phyloP scores from a whole-genome alignment of 2,329 filamentous ascomycete genomes.

The Colletotrichum gigasporum region DNA sequence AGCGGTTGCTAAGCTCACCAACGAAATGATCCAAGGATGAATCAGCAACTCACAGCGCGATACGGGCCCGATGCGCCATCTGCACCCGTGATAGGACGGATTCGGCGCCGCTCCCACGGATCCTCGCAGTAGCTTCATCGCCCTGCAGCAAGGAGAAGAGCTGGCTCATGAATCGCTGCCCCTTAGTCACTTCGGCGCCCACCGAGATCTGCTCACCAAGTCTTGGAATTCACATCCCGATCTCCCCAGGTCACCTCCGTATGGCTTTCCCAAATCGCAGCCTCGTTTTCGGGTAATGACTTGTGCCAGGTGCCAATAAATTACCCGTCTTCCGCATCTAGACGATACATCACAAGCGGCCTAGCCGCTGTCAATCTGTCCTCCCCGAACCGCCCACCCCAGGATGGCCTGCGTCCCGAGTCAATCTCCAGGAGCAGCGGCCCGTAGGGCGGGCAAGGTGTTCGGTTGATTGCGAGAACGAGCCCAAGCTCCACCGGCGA shows the following conservation, averaged over 20 bases:
- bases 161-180: background rate
- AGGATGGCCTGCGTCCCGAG: too few species aligned
- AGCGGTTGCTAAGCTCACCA: conserved; percentile 23
- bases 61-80: background rate
- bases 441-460: too few species aligned
- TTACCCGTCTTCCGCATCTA: too few species aligned
- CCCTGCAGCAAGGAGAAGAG: too few species aligned
- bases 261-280: too few species aligned
- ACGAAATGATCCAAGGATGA: conserved; percentile 18
- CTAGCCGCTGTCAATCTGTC: background rate
- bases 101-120: background rate
- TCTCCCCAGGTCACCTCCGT: background rate
- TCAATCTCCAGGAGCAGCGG: too few species aligned
- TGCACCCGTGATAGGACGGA: conserved; percentile 10
- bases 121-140: background rate
- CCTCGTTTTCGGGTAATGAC: too few species aligned
- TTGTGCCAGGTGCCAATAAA: too few species aligned
- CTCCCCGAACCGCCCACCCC: too few species aligned
- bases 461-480: too few species aligned
- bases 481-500: too few species aligned
- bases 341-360: background rate
- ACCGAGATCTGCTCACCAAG: background rate
- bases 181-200: background rate
- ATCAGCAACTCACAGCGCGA: conserved; percentile 24
- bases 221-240: background rate